Conservation (phyloP, 139 green algal species). For the Eudorina sp. region DNA sequence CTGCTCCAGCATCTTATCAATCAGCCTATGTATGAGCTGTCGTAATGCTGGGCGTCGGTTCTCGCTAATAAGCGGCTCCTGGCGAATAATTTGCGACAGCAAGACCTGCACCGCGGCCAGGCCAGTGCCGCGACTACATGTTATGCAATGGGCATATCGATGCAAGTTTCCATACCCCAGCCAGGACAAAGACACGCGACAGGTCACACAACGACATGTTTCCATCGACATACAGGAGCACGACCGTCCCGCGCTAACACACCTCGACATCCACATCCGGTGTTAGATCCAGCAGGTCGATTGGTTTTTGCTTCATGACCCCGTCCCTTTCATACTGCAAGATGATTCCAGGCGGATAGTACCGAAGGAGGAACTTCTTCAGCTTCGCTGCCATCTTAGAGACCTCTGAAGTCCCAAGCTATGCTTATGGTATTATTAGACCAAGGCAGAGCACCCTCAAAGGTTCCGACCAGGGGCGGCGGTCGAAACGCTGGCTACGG, state of each 20-base stretch:
- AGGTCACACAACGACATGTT: neutral
- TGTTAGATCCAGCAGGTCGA: slow-evolving; percentile 79
- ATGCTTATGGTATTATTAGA: neutral
- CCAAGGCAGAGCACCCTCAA: neutral
- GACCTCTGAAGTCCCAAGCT: neutral
- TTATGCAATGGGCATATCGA: neutral
- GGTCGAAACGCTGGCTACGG: neutral
- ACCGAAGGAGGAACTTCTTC: slow-evolving; percentile 84
- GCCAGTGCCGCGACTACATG: neutral
- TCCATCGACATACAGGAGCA: slow-evolving; percentile 3
- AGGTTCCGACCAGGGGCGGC: neutral
- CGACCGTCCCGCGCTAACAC: slow-evolving; percentile 14
- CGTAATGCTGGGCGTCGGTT: slow-evolving; percentile 66
- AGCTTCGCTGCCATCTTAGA: slow-evolving; percentile 65
- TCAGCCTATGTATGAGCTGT: slow-evolving; percentile 68
- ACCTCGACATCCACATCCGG: slow-evolving; percentile 79
- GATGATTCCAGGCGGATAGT: slow-evolving; percentile 85
- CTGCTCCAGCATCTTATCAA: slow-evolving; percentile 72
- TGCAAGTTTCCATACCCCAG: neutral
- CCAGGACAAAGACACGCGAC: neutral
- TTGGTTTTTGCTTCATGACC: slow-evolving; percentile 69
- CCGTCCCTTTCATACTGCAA: slow-evolving; percentile 78
- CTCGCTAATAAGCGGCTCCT: slow-evolving; percentile 76
- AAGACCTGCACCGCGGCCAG: slow-evolving; percentile 55
- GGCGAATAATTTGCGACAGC: slow-evolving; percentile 71